Base-by-base conservation (phyloP, 768 basidiomycete genomes). In the Lactifluus echinatus region DNA sequence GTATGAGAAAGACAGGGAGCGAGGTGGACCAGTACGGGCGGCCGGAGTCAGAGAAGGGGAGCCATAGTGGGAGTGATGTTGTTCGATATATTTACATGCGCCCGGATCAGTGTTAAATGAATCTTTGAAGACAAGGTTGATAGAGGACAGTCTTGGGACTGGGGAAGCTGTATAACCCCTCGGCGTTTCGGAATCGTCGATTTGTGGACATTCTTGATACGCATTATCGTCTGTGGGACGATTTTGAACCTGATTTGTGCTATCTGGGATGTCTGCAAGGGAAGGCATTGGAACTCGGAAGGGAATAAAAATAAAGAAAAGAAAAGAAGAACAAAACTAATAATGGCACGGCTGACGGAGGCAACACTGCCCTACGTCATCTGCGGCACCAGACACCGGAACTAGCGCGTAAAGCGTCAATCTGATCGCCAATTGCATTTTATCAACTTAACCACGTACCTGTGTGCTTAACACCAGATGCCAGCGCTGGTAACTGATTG, bases 11-110 rank as follows among this genome's bases (percentile, higher is more conserved):
- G 58, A 59, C 19, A 59, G 42, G 23, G 57, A 59, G 4, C 58
- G 58, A 8, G 58, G 58, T 39, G 58, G 58, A 24, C 58, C 58
- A 33, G 53, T 59, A 37, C 58, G 58, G 29, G 47, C 47, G 11
- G 58, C 58, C 14, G 58, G 58, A 10, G 58, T 44, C 24, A 59
- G 28, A n/a, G 47, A 44, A 49, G 47, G 37, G 26, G 42, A 23
- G 11, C 39, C 29, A 28, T 42, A 57, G 39, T 49, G 48, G 15
- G 39, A 37, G 39, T 48, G 57, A 43, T 15, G 46, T 12, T 21
- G 31, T 2, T 23, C 33, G n/a, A 19, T 44, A 28, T 48, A 17
- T 14, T 44, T 31, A 8, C 17, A 34, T 45, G 8, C 42, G 26
- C 19, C 52, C 17, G 48, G 10, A 12, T 53, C 15, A 7, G 8